phyloP scores from a whole-genome alignment of 108 stramenopile species.

The Ochromonas danica region DNA sequence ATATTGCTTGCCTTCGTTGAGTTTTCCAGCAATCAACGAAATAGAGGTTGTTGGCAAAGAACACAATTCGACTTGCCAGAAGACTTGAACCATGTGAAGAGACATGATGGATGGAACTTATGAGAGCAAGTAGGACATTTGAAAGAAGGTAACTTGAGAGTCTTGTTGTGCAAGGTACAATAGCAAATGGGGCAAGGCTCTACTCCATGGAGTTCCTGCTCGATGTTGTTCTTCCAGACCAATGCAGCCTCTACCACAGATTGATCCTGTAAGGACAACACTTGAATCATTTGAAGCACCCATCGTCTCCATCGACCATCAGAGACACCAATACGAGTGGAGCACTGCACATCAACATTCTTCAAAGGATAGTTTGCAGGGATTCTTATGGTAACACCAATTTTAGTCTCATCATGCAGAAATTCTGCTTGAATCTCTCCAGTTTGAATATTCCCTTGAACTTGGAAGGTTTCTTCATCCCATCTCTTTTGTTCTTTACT shows the following conservation, averaged over 20 bases:
- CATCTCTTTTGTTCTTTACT: too few species aligned
- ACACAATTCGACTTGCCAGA: constrained; percentile 32
- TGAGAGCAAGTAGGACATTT: constrained; percentile 20
- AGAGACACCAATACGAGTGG: background rate
- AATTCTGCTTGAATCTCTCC: background rate
- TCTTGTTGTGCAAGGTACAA: constrained; percentile 24
- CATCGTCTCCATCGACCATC: constrained; percentile 24
- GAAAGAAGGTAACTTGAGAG: constrained; percentile 10
- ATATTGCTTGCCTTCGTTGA: background rate
- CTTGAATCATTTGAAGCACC: constrained; percentile 28
- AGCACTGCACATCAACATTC: constrained; percentile 30
- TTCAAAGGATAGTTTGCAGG: constrained; percentile 22
- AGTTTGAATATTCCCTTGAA: too few species aligned
- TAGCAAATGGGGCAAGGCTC: constrained; percentile 36
- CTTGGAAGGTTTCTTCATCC: too few species aligned
- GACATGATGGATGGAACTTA: constrained; percentile 25
- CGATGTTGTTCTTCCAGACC: constrained; percentile 15
- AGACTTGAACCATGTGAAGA: constrained; percentile 26
- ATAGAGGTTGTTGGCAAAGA: constrained; percentile 27
- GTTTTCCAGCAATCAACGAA: background rate
- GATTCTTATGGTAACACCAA: background rate
- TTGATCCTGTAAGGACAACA: background rate
- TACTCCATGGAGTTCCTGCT: constrained; percentile 5
- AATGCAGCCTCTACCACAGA: background rate
- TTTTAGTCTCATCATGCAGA: background rate